Conservation (phyloP, 1,139 yeast species). For the Kodamaea arcana region DNA sequence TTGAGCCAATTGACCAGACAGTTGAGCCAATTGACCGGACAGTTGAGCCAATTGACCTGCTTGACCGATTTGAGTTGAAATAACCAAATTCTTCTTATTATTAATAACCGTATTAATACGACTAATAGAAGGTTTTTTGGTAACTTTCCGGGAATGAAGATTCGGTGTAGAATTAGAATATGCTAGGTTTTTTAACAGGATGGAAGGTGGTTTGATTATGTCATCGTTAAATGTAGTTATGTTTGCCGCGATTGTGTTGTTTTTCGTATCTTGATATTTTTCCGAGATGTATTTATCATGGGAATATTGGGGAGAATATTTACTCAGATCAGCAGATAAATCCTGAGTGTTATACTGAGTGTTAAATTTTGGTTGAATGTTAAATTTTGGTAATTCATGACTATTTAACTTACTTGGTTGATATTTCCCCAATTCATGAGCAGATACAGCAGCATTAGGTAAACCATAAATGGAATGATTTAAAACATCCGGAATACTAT, state of each 20-base stretch:
- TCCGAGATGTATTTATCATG: too few species aligned
- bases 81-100: conserved; percentile 18
- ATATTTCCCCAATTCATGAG: not conserved
- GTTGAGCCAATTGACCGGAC: too few species aligned
- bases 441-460: not conserved
- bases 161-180: conserved; percentile 14
- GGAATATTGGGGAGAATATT: conserved; percentile 20
- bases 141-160: conserved; percentile 14
- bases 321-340: conserved; percentile 19
- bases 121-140: conserved; percentile 20
- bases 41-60: too few species aligned
- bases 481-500: conserved; percentile 23
- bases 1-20: too few species aligned
- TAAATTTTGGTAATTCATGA: conserved; percentile 18
- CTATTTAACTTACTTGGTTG: not conserved
- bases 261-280: too few species aligned
- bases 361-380: conserved; percentile 19
- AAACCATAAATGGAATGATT: conserved; percentile 5
- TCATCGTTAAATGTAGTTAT: conserved; percentile 6
- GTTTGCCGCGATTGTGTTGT: conserved; percentile 2
- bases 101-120: conserved; percentile 13
- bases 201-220: conserved; percentile 14
- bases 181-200: conserved; percentile 13
- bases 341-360: too few species aligned
- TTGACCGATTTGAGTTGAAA: conserved; percentile 15